A percentile compares a stretch with the other conserved stretches of the same genome.
Evolutionary conservation across 2,329 filamentous ascomycete genomes (phyloP).

Genomic region (Aquanectria penicillioides): DNA sequence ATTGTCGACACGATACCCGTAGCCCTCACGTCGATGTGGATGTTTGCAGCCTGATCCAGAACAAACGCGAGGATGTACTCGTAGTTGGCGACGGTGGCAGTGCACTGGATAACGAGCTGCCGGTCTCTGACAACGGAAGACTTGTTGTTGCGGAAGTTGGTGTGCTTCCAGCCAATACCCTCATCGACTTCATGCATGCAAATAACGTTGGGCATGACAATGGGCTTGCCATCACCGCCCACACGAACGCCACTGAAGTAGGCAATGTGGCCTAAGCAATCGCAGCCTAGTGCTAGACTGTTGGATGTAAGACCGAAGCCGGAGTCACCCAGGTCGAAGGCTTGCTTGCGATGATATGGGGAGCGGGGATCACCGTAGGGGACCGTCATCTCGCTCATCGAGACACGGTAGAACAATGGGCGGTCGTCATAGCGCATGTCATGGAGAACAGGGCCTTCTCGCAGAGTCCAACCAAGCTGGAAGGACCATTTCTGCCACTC

Average conservation of each 20-base stretch:
- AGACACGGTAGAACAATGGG: conserved; percentile 66
- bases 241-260: conserved; percentile 52
- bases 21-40: conserved; percentile 40
- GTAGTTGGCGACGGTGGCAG: conserved; percentile 69
- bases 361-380: conserved; percentile 64
- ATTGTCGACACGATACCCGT: conserved; percentile 52
- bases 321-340: conserved; percentile 76
- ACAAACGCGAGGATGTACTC: conserved; percentile 56
- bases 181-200: conserved; percentile 45
- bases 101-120: conserved; percentile 66
- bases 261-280: conserved; percentile 70
- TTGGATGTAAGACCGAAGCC: conserved; percentile 74
- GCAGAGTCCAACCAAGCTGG: conserved; percentile 67
- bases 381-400: conserved; percentile 63
- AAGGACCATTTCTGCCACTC: conserved; percentile 60
- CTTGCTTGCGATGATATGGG: conserved; percentile 73
- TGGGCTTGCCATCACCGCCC: conserved; percentile 62
- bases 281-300: conserved; percentile 69
- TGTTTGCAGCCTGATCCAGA: conserved; percentile 62
- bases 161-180: conserved; percentile 69
- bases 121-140: conserved; percentile 63
- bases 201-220: conserved; percentile 68
- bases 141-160: conserved; percentile 64
- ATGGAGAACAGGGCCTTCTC: conserved; percentile 69
- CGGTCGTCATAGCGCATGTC: conserved; percentile 67